Percentiles rank a stretch among this genome's conserved stretches.
Evolutionary conservation across 2,329 filamentous ascomycete species (phyloP).

Genomic region (Fusarium gaditjirri): DNA sequence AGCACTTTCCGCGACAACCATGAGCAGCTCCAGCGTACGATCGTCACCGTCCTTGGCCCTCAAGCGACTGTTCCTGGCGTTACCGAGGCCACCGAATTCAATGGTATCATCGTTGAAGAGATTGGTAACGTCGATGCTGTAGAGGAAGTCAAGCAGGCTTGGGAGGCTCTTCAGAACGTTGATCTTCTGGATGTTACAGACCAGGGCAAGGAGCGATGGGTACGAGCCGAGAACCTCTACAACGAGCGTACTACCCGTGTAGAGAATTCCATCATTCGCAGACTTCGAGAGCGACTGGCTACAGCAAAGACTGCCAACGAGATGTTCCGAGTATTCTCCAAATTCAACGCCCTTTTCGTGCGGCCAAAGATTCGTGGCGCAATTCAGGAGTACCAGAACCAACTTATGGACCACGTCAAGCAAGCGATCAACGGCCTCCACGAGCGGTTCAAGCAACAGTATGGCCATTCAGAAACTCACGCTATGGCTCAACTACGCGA

Average conservation of each 20-base stretch:
- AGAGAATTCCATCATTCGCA: constrained; percentile 98
- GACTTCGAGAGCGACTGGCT: constrained; percentile 89
- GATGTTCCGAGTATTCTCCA: constrained; percentile 99
- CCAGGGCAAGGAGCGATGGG: constrained; percentile 92
- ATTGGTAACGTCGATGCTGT: constrained; percentile 98
- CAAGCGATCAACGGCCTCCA: constrained; percentile 93
- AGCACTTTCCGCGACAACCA: constrained; percentile 96
- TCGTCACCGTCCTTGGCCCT: constrained; percentile 93
- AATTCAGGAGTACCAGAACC: constrained; percentile 97
- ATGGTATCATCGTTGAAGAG: constrained; percentile 84
- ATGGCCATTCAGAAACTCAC: constrained; percentile 96
- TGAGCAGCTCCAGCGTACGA: constrained; percentile 95
- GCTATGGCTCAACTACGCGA: constrained; percentile 98
- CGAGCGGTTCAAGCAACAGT: constrained; percentile 98
- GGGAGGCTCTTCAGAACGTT: constrained; percentile 92
- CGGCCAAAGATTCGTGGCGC: constrained; percentile 98
- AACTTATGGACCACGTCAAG: constrained; percentile 98
- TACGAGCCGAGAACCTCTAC: constrained; percentile 93
- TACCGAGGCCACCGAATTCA: constrained; percentile 62
- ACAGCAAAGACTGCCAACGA: constrained; percentile 98
- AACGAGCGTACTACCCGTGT: constrained; percentile 97
- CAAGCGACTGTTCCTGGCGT: constrained; percentile 67
- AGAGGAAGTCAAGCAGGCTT: constrained; percentile 94
- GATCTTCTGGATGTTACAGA: constrained; percentile 92
- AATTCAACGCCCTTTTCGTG: constrained; percentile 99